A percentile compares a stretch with the other conserved stretches of the same genome.
phyloP scores from a whole-genome alignment of 495 filamentous ascomycete species.

The Choiromyces venosus region DNA sequence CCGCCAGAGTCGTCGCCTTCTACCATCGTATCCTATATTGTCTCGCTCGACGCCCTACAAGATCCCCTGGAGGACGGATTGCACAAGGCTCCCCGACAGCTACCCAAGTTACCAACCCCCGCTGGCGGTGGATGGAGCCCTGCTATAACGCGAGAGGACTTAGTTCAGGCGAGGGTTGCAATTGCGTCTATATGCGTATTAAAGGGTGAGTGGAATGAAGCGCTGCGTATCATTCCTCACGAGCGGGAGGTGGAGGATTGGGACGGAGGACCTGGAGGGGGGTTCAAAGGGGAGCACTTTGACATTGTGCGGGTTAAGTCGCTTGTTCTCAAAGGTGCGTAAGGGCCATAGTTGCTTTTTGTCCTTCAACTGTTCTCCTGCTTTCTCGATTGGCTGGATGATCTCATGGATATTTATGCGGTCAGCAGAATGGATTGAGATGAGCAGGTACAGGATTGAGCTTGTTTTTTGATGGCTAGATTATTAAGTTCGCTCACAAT shows the following conservation, averaged over 20 bases:
- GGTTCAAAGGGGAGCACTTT: slow-evolving; percentile 37
- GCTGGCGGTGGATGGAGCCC: slow-evolving; percentile 33
- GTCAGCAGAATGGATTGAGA: slow-evolving; percentile 26
- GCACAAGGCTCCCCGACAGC: slow-evolving; percentile 6
- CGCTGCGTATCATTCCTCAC: slow-evolving; percentile 26
- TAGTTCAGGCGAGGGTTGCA: slow-evolving; percentile 33
- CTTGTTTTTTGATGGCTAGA: background rate
- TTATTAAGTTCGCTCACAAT: slow-evolving; percentile 6
- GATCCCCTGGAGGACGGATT: slow-evolving; percentile 34
- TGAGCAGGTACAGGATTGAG: slow-evolving; percentile 28
- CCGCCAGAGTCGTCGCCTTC: slow-evolving; percentile 18
- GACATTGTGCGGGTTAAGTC: slow-evolving; percentile 39
- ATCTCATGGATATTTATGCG: slow-evolving; percentile 27
- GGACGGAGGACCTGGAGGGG: slow-evolving; percentile 20
- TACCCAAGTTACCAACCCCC: slow-evolving; percentile 35
- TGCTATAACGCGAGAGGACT: slow-evolving; percentile 31
- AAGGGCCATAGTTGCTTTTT: slow-evolving; percentile 4
- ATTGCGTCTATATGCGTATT: slow-evolving; percentile 34
- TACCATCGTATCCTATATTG: slow-evolving; percentile 34
- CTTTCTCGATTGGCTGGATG: slow-evolving; percentile 27
- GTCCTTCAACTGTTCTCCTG: background rate
- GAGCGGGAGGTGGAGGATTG: slow-evolving; percentile 33
- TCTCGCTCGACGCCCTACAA: slow-evolving; percentile 33
- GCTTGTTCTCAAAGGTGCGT: slow-evolving; percentile 41
- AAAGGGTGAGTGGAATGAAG: slow-evolving; percentile 38